Conservation (phyloP, 164 flowering plant species). For the Stephania cephalantha region DNA sequence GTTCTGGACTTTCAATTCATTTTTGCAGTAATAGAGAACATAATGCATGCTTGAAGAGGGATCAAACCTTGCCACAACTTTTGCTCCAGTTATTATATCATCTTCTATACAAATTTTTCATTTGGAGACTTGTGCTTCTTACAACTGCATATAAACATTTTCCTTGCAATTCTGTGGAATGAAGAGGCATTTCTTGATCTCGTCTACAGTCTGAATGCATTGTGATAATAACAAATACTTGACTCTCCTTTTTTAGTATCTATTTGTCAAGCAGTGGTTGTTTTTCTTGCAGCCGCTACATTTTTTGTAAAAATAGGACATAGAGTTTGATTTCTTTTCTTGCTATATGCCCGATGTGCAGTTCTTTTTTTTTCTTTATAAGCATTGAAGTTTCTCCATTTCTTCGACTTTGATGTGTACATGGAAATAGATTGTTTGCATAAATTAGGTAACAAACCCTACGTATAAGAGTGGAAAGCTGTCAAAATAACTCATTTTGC, state of each 20-base stretch:
- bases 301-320: slow-evolving; percentile 6
- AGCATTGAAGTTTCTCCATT: too few relatives aligned
- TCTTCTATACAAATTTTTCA: neutral
- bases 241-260: neutral
- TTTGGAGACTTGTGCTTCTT: too few relatives aligned
- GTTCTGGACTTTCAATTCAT: neutral
- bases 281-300: neutral
- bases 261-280: neutral
- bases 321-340: too few relatives aligned
- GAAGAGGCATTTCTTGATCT: neutral
- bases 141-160: too few relatives aligned
- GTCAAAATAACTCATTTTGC: too few relatives aligned
- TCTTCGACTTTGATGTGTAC: too few relatives aligned
- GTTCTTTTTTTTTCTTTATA: too few relatives aligned
- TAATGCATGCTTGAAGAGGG: neutral
- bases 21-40: neutral
- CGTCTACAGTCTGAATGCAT: neutral
- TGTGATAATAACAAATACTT: neutral
- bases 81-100: neutral
- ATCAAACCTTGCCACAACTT: neutral
- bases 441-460: too few relatives aligned
- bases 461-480: too few relatives aligned
- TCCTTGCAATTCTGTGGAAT: too few relatives aligned
- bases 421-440: too few relatives aligned
- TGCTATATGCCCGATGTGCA: too few relatives aligned